Evolutionary conservation across 164 flowering plant species (phyloP), one percentile per base, ranked within the genome.

Genomic region (Pachysandra terminalis): DNA sequence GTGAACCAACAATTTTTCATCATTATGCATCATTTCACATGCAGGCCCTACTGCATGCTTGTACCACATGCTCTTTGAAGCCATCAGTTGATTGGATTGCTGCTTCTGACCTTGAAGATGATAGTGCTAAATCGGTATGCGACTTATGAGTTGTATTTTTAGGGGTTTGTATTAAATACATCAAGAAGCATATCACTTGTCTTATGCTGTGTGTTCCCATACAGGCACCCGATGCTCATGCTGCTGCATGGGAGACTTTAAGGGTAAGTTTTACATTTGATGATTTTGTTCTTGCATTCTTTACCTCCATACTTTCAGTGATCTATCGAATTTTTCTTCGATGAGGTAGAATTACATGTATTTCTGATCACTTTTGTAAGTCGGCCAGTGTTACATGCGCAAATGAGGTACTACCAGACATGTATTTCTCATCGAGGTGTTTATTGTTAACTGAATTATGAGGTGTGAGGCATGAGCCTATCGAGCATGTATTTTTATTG

Each of bases 31-130:
- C 12, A 27, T 16, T 64, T 57, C 57, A 14, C 56, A 37, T 71
- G 69, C 84, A 96, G 99, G 97, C 99, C 64, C 95, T 96, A 71
- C 75, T 91, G 56, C 99, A 96, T 90, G 98, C 99, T 10, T 88
- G 97, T 74, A 78, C 87, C 81, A 90, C 99, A 37, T 88, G 98
- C 71, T 86, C 89, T 49, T 71, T 91, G 75, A 89, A 85, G 87
- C 98, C 98, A 65, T 71, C 81, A 59, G 79, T 96, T 70, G 90
- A 88, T 35, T 96, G 99, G 98, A 87, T 96, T 85, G 98, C 97
- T 41, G 99, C 99, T 80, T 89, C 97, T 65, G 99, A 96, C 77
- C 93, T 96, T 66, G 98, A 93, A 83, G 97, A 93, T 77, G 93
- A 86, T 7, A 85, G 81, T 72, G 87, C 87, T 23, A 77, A 77